These are phyloP conservation scores for Hemileia vastatrix DNA, from an alignment of 1,284 basidiomycete genomes.

Conservation along the genomic window DNA sequence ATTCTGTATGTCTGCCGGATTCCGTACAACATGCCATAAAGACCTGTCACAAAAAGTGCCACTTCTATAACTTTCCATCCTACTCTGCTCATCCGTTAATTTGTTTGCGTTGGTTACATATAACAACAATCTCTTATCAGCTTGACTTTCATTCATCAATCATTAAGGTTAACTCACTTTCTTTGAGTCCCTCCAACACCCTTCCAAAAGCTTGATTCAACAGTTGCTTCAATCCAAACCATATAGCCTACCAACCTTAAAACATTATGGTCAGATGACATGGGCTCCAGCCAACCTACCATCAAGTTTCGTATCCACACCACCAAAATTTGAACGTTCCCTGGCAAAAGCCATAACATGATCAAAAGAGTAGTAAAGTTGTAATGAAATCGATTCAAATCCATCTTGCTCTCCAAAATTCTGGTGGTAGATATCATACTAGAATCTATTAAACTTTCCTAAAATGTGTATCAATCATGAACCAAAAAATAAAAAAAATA, in stretches of 20 bases:
- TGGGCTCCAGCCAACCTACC: slow-evolving; percentile 41
- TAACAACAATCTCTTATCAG: not conserved
- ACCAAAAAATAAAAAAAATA: slow-evolving; percentile 5
- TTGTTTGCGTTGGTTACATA: not conserved
- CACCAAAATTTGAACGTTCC: slow-evolving; percentile 65
- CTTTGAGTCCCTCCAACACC: not conserved
- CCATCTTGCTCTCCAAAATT: too few relatives aligned
- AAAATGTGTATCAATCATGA: slow-evolving; percentile 14
- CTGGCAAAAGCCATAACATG: slow-evolving; percentile 73
- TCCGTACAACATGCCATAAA: not conserved
- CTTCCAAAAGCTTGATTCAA: too few relatives aligned
- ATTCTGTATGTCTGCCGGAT: slow-evolving; percentile 1
- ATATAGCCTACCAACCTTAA: slow-evolving; percentile 39
- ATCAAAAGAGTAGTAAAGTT: slow-evolving; percentile 57
- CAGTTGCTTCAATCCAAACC: slow-evolving; percentile 34
- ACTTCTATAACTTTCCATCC: not conserved
- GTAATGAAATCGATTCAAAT: slow-evolving; percentile 28
- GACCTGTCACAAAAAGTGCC: slow-evolving; percentile 5
- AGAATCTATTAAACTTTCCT: slow-evolving; percentile 1
- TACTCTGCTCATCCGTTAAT: not conserved
- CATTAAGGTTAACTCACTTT: not conserved
- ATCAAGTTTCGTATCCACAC: slow-evolving; percentile 74
- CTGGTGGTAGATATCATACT: not conserved
- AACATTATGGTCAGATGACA: slow-evolving; percentile 45
- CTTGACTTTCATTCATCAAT: not conserved